Base-by-base conservation (phyloP, 2,329 filamentous ascomycete genomes). In the Verticillium longisporum region DNA sequence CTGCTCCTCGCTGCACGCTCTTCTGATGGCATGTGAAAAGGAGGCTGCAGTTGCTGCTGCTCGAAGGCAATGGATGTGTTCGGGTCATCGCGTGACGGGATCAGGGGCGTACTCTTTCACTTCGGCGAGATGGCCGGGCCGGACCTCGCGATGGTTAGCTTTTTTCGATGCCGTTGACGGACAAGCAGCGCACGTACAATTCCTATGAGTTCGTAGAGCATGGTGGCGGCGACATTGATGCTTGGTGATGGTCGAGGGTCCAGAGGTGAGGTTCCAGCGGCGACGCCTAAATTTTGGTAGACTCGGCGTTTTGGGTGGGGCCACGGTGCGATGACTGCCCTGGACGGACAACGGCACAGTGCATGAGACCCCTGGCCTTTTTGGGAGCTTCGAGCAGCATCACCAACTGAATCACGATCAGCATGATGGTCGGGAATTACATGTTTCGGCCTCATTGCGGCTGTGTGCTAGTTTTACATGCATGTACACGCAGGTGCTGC, bases 151-250 rank as follows among this genome's bases (percentile, higher is more conserved):
- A 18, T 32, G 9, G 60, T 68, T 61, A 67, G 61, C 31, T 33
- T n/a, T n/a, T 26, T 26, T 4, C 1, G 3, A 26, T 26, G 26
- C 26, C 26, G 4, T 3, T 26, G 26, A 26, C 26, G 26, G 26
- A 3, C 26, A 3, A 41, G 13, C 5, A 7, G n/a, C 4, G n/a
- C n/a, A 80, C 89, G 71, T 80, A 97, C 95, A 78, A 97, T 89
- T 75, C 91, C 95, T 77, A 99, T 95, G 72, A 98, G 82, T 81
- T 99, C 95, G 82, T 99, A 99, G 79, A 99, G 81, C 95, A 99
- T 97, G 67, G 75, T 82, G 73, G 68, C 65, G 69, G 68, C 68
- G 68, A 68, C 71, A 72, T 76, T 63, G 65, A 64, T 61, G 64
- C 59, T 55, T 50, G 45, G 45, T 50, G 45, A 50, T 50, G 45